A percentile compares a stretch with the other conserved stretches of the same genome.
Conservation (phyloP, 1,284 basidiomycete genomes). For the Phlebopus sp. region DNA sequence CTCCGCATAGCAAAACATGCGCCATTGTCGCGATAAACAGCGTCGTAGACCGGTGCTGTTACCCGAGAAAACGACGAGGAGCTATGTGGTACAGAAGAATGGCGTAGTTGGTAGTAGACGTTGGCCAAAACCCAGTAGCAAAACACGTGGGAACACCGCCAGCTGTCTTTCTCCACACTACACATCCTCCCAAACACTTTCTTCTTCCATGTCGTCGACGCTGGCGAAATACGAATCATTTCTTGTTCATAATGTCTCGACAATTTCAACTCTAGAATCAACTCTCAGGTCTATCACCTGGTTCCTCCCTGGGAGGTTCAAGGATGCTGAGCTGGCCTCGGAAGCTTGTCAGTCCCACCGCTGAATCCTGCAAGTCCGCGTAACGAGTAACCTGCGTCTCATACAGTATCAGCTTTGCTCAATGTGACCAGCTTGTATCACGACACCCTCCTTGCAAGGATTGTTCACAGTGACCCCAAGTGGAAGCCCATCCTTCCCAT, state of each 20-base stretch:
- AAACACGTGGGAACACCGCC: slow-evolving; percentile 5
- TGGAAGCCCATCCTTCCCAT: slow-evolving; percentile 68
- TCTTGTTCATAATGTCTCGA: slow-evolving; percentile 78
- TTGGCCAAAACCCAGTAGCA: not conserved
- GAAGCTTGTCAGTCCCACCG: slow-evolving; percentile 74
- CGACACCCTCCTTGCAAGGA: slow-evolving; percentile 74
- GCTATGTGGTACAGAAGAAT: not conserved
- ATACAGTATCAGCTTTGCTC: slow-evolving; percentile 65
- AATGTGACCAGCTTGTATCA: slow-evolving; percentile 85
- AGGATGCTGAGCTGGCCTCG: slow-evolving; percentile 91
- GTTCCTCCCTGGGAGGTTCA: slow-evolving; percentile 94
- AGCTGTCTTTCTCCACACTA: not conserved
- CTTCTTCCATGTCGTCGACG: slow-evolving; percentile 40
- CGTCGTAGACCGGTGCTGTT: not conserved
- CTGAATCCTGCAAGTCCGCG: slow-evolving; percentile 10
- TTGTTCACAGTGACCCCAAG: slow-evolving; percentile 60
- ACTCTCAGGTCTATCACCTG: slow-evolving; percentile 88
- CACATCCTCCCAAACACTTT: too few species aligned
- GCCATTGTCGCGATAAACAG: not conserved
- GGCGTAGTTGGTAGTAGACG: too few species aligned
- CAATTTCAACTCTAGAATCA: slow-evolving; percentile 86
- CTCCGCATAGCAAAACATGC: not conserved
- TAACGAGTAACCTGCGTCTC: slow-evolving; percentile 16
- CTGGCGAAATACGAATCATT: slow-evolving; percentile 76
- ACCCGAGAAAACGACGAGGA: not conserved